Evolutionary conservation across 2,329 filamentous ascomycete genomes (phyloP).

Genomic region (Sarocladium strictum): DNA sequence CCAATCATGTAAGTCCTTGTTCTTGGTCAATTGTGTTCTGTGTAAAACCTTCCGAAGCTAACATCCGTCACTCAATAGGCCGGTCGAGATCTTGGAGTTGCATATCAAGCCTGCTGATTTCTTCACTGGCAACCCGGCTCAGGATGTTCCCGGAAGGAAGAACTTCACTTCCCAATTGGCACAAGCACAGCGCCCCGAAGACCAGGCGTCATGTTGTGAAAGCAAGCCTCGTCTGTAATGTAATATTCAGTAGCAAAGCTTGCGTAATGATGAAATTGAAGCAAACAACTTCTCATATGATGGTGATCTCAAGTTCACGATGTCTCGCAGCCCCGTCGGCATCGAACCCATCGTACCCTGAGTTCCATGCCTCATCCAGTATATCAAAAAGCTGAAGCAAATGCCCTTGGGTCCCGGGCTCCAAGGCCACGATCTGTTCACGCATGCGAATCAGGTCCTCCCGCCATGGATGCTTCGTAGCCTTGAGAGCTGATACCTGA

Average conservation of each 20-base stretch:
- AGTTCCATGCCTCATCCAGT: neutral
- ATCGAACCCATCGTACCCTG: neutral
- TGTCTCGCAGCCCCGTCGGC: neutral
- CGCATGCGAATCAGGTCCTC: neutral
- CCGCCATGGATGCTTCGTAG: neutral
- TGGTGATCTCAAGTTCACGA: neutral
- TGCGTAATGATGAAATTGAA: neutral
- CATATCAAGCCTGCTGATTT: slow-evolving; percentile 41
- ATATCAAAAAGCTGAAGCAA: neutral
- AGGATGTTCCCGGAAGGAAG: slow-evolving; percentile 37
- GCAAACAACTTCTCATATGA: neutral
- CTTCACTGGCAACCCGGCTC: slow-evolving; percentile 39
- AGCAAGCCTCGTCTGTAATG: slow-evolving; percentile 1
- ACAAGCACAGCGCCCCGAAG: neutral
- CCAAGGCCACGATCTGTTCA: neutral
- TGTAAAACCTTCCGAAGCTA: slow-evolving; percentile 8
- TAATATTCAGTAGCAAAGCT: too few species aligned
- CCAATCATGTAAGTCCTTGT: slow-evolving; percentile 51
- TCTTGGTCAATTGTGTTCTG: too few species aligned
- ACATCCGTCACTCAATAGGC: slow-evolving; percentile 29
- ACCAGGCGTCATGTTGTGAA: neutral
- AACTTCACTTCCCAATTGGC: slow-evolving; percentile 17
- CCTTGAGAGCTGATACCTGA: neutral
- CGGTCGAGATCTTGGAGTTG: slow-evolving; percentile 45
- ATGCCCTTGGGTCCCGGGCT: neutral